A percentile compares a stretch with the other conserved stretches of the same genome.
Conservation (phyloP, 2,329 filamentous ascomycete genomes). For the Fusarium sororula region DNA sequence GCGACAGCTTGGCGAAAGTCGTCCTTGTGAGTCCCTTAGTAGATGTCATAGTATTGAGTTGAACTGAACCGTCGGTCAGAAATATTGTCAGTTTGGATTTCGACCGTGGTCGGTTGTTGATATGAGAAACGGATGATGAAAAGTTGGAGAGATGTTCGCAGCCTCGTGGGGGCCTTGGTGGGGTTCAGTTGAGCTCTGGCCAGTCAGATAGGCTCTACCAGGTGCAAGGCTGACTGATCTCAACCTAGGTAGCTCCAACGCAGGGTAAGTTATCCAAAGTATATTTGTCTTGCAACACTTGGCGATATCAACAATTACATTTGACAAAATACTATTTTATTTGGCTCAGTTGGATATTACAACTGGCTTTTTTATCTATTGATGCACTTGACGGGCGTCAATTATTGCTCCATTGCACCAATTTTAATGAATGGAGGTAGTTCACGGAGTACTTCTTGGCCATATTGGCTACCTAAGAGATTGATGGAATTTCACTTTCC, state of each 20-base stretch:
- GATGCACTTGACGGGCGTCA: too few relatives aligned
- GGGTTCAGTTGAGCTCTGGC: neutral
- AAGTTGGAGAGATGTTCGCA: constrained; percentile 39
- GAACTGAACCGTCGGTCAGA: neutral
- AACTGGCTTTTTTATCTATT: neutral
- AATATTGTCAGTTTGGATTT: neutral
- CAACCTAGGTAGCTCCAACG: neutral
- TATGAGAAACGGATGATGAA: constrained; percentile 29
- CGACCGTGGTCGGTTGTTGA: neutral
- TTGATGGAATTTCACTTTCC: neutral
- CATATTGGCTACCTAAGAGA: too few relatives aligned
- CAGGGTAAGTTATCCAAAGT: constrained; percentile 5
- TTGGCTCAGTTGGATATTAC: neutral
- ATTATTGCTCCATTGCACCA: neutral
- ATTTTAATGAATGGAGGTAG: neutral
- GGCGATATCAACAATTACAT: neutral
- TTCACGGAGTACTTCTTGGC: neutral
- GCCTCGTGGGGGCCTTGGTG: constrained; percentile 35
- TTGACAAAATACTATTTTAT: neutral
- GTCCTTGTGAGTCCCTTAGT: constrained; percentile 62
- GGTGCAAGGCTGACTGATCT: constrained; percentile 29
- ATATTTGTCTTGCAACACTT: neutral
- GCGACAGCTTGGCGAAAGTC: constrained; percentile 89
- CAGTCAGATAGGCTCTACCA: constrained; percentile 6
- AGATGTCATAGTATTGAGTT: constrained; percentile 41